Evolutionary conservation across 1,139 yeast genomes (phyloP), one percentile per base, ranked within the genome.

Genomic region (Candida sojae): DNA sequence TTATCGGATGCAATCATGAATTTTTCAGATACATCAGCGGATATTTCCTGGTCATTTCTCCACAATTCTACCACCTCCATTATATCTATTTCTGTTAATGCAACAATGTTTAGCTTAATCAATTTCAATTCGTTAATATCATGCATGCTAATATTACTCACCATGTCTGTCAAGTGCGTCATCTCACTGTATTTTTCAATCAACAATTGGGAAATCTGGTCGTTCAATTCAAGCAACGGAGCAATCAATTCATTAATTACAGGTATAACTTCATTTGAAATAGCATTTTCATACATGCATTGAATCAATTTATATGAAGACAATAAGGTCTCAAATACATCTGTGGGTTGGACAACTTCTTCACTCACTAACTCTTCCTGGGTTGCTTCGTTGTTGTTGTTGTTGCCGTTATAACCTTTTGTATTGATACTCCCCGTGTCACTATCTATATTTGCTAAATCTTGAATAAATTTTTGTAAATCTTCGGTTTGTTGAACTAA

Each of bases 1-100:
- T 73, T 71, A 42, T 79, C 81, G 0, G 75, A 69, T 2, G 76
- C 75, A 49, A 65, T 56, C 66, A 77, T 62, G 43, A 67, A 66
- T 43, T 68, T 64, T 43, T 75, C 79, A 0, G 74, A 60, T 0
- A 62, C 57, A 9, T 37, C 37, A 3, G 61, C 56, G 0, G 73
- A 71, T 3, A 68, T 51, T 3, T 35, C 41, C 3, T 39, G 41
- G 26, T 48, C 52, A 28, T 31, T 35, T 31, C 56, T 59, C 80
- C 80, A 65, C 2, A 61, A 17, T 5, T 47, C 58, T 43, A 65
- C 42, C 12, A 66, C 25, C 7, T 47, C 48, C n/a, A 48, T 57
- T 5, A 62, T 48, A 48, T 58, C 55, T 47, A 54, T 55, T 6
- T 39, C 32, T 3, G 57, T 53, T 5, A 67, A 40, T 11, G 68